Percentiles rank a stretch among this genome's conserved stretches.
These are phyloP conservation scores for Ampelomyces quisqualis DNA, from an alignment of 2,329 filamentous ascomycete genomes.

Conservation along the genomic window DNA sequence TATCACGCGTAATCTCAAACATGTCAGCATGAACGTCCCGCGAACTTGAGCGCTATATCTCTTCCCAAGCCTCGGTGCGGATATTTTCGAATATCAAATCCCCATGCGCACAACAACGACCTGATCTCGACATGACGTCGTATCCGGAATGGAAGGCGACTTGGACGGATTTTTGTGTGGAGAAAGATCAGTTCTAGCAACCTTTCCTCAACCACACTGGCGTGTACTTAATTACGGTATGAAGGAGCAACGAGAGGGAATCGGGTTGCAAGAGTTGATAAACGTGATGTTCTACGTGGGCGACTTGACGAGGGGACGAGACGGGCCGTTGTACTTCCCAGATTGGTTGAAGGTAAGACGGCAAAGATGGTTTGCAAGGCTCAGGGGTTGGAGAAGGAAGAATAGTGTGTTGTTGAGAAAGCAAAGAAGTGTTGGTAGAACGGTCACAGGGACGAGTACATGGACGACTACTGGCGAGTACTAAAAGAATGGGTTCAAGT, in stretches of 20 bases:
- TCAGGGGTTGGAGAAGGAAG: neutral
- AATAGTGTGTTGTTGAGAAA: slow-evolving; percentile 4
- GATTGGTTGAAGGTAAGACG: slow-evolving; percentile 5
- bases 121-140: too few species aligned
- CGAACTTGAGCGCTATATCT: slow-evolving; percentile 11
- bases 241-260: too few species aligned
- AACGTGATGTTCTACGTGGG: slow-evolving; percentile 15
- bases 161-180: slow-evolving; percentile 2
- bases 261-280: slow-evolving; percentile 2
- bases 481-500: too few species aligned
- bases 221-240: too few species aligned
- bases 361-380: slow-evolving; percentile 10
- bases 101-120: slow-evolving; percentile 4
- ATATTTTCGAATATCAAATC: slow-evolving; percentile 14
- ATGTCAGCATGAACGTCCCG: slow-evolving; percentile 15
- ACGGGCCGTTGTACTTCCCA: slow-evolving; percentile 2
- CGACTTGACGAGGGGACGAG: slow-evolving; percentile 10
- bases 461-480: neutral
- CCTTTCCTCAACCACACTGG: slow-evolving; percentile 7
- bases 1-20: slow-evolving; percentile 7
- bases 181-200: slow-evolving; percentile 9
- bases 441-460: neutral
- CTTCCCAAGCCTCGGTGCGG: slow-evolving; percentile 8
- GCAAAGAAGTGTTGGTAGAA: slow-evolving; percentile 8
- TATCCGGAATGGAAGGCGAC: neutral